Percentiles rank a stretch among this genome's conserved stretches.
phyloP scores from a whole-genome alignment of 2,329 filamentous ascomycete genomes.

The Cordyceps militaris region DNA sequence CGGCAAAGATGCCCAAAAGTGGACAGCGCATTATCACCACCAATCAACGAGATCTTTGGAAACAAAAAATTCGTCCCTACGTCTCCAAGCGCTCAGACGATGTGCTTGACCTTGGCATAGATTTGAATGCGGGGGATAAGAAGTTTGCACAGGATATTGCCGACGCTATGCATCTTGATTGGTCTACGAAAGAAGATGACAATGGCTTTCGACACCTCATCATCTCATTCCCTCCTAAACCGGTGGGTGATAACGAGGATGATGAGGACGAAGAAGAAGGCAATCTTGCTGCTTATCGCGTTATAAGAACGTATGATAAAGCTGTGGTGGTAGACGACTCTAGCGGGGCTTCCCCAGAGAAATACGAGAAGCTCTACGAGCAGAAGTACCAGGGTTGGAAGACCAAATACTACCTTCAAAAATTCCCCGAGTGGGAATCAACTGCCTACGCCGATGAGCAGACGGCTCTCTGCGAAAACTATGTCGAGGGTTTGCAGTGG shows the following conservation, averaged over 20 bases:
- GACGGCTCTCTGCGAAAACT: conserved; percentile 81
- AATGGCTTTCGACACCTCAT: conserved; percentile 47
- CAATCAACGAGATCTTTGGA: conserved; percentile 75
- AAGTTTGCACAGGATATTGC: conserved; percentile 90
- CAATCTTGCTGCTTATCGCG: conserved; percentile 73
- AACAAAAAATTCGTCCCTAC: conserved; percentile 71
- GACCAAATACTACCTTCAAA: conserved; percentile 82
- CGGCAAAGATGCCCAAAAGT: conserved; percentile 47
- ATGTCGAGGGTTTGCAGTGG: conserved; percentile 96
- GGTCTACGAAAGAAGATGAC: conserved; percentile 51
- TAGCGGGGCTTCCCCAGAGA: conserved; percentile 68
- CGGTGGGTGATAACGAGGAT: conserved; percentile 53
- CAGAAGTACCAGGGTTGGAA: conserved; percentile 91
- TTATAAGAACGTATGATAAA: conserved; percentile 86
- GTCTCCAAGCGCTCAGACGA: conserved; percentile 60
- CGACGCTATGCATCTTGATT: conserved; percentile 49
- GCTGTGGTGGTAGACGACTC: conserved; percentile 77
- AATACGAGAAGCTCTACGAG: conserved; percentile 80
- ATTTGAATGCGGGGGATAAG: conserved; percentile 74
- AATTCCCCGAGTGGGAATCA: conserved; percentile 79
- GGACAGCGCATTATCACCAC: conserved; percentile 66
- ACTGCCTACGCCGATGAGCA: conserved; percentile 71
- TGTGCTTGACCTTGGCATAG: conserved; percentile 65
- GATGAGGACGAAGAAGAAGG: conserved; percentile 67
- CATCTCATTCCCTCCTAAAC: conserved; percentile 40